Evolutionary conservation across 768 basidiomycete species (phyloP), one percentile per base, ranked within the genome.

Genomic region (Tephrocybe sp.): DNA sequence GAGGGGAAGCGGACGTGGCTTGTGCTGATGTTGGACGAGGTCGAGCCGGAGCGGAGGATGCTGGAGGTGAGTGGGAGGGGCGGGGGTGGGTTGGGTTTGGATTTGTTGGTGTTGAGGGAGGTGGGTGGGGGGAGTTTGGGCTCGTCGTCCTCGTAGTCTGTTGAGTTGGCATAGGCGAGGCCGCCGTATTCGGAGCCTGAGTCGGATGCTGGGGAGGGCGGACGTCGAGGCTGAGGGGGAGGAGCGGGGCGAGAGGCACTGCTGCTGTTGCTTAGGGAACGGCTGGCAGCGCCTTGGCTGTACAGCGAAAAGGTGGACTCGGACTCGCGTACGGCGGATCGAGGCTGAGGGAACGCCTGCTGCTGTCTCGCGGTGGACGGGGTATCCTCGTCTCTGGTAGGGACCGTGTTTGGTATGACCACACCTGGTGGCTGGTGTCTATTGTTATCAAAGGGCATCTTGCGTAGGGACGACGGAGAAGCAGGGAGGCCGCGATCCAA

Each of bases 371-470:
- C 58, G 21, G 61, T 62, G 6, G 58, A 56, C 39, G 62, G 58
- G 7, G 58, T 62, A 37, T 49, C 18, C 23, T 48, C 18, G 25
- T 48, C 30, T 24, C 33, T 45, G 30, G 59, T 54, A 47, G 55
- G 50, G 48, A 50, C 18, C 26, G 20, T 38, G 20, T 32, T 44
- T 14, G 62, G 43, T 10, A 43, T 49, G 14, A 45, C 63, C 54
- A 62, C 66, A 53, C 64, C 58, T 1, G 69, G 66, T 23, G 64
- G 23, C 37, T 65, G 68, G 57, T 71, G 69, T 56, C 76, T 78
- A 60, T 77, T 72, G 57, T 79, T 79, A 50, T 85, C 83, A 55
- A 86, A 78, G 63, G 86, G 79, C 8, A 81, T 78, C 54, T 85
- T 66, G 4, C 73, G 67, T 6, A 73, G 63, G 4, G 63, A 63